Percentiles rank a stretch among this genome's conserved stretches.
These are phyloP conservation scores for Pseudogymnoascus sp. DNA, from an alignment of 2,329 filamentous ascomycete species.

Conservation along the genomic window DNA sequence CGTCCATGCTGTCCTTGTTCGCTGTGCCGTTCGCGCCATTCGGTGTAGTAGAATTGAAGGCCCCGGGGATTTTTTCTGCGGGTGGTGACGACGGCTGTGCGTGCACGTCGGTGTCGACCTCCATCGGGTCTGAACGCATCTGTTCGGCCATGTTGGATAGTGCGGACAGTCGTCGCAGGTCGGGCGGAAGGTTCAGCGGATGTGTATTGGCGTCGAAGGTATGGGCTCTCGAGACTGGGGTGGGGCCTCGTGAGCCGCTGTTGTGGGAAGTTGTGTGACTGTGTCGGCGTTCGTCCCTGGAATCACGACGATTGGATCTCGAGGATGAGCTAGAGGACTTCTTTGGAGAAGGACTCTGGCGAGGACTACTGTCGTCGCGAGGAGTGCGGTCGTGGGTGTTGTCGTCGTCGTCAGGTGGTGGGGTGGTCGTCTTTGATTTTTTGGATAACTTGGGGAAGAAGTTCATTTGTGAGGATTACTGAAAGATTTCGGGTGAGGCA, in stretches of 20 bases:
- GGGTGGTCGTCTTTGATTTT: conserved; percentile 27
- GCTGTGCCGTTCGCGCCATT: conserved; percentile 35
- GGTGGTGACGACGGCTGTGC: conserved; percentile 47
- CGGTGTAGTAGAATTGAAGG: conserved; percentile 36
- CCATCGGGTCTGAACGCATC: conserved; percentile 54
- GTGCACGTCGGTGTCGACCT: conserved; percentile 59
- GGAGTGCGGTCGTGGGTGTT: conserved; percentile 7
- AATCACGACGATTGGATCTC: conserved; percentile 20
- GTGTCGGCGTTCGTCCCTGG: conserved; percentile 10
- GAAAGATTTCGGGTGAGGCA: conserved; percentile 5
- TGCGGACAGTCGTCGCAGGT: conserved; percentile 67
- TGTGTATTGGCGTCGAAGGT: conserved; percentile 63
- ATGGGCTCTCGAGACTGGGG: conserved; percentile 27
- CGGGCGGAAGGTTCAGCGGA: conserved; percentile 82
- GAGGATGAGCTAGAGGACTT: conserved; percentile 19
- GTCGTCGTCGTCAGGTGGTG: conserved; percentile 22
- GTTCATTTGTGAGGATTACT: conserved; percentile 25
- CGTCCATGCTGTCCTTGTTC: conserved; percentile 33
- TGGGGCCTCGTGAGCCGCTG: conserved; percentile 24
- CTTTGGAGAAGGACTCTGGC: conserved; percentile 25
- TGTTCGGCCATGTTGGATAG: conserved; percentile 51
- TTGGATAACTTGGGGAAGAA: conserved; percentile 30
- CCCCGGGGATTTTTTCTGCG: conserved; percentile 34
- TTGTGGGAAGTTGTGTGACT: conserved; percentile 24
- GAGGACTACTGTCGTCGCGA: conserved; percentile 9